Conservation (phyloP, 1,284 basidiomycete genomes). For the Agroathelia rolfsii region DNA sequence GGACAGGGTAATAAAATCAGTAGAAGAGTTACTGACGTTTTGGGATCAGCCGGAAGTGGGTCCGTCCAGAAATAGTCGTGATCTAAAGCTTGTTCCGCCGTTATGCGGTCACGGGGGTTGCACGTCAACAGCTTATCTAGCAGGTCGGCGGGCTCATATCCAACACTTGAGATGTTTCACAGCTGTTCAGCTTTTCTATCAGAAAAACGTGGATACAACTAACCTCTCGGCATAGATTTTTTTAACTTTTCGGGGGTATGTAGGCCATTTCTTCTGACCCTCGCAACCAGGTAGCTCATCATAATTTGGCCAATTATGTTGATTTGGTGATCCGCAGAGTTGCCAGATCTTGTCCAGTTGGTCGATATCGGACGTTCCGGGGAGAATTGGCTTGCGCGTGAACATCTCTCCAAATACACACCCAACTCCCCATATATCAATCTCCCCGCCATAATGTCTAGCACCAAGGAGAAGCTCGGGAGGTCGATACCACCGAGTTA, state of each 20-base stretch:
- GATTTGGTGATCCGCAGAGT: constrained; percentile 81
- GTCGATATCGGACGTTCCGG: constrained; percentile 82
- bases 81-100: constrained; percentile 78
- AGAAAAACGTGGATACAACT: constrained; percentile 13
- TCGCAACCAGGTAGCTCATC: constrained; percentile 74
- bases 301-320: constrained; percentile 77
- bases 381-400: constrained; percentile 77
- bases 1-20: constrained; percentile 9
- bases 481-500: constrained; percentile 98
- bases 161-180: constrained; percentile 31
- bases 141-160: constrained; percentile 77
- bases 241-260: constrained; percentile 43
- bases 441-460: constrained; percentile 82
- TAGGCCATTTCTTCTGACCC: constrained; percentile 55
- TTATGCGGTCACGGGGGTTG: constrained; percentile 87
- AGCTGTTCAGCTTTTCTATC: constrained; percentile 5
- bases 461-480: constrained; percentile 91
- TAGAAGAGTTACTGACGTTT: constrained; percentile 44
- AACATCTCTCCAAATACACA: constrained; percentile 98
- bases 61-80: constrained; percentile 93
- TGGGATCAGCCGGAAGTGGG: constrained; percentile 76
- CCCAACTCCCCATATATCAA: constrained; percentile 99
- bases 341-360: constrained; percentile 86
- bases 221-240: constrained; percentile 52
- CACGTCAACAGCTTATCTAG: constrained; percentile 86